Conservation (phyloP, 2,329 filamentous ascomycete species). For the Ciborinia camelliae region DNA sequence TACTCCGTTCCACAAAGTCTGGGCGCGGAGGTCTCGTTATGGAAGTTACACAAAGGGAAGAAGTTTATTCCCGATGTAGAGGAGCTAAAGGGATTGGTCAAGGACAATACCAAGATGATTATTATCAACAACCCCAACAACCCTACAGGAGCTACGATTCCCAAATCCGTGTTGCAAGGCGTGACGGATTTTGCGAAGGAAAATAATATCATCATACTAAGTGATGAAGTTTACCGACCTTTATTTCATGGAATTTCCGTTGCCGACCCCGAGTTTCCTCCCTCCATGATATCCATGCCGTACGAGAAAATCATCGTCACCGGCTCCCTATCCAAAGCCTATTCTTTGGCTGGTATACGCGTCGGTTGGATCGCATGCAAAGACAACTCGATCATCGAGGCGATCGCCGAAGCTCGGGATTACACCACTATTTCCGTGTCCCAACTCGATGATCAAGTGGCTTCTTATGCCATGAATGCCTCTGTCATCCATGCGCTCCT, state of each 20-base stretch:
- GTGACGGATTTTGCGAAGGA: slow-evolving; percentile 62
- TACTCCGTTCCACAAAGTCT: slow-evolving; percentile 71
- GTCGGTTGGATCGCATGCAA: slow-evolving; percentile 78
- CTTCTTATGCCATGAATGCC: slow-evolving; percentile 67
- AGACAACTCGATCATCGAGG: slow-evolving; percentile 57
- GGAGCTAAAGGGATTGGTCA: slow-evolving; percentile 63
- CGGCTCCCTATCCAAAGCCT: slow-evolving; percentile 82
- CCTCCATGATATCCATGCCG: slow-evolving; percentile 67
- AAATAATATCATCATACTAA: slow-evolving; percentile 63
- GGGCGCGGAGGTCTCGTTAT: slow-evolving; percentile 73
- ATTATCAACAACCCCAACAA: slow-evolving; percentile 78
- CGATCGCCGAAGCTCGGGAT: slow-evolving; percentile 63
- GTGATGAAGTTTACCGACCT: slow-evolving; percentile 81
- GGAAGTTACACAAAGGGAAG: slow-evolving; percentile 64
- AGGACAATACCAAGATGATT: slow-evolving; percentile 67
- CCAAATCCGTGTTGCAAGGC: slow-evolving; percentile 54
- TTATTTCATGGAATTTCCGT: slow-evolving; percentile 60
- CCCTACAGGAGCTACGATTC: slow-evolving; percentile 70
- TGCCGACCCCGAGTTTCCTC: slow-evolving; percentile 49
- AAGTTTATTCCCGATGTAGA: slow-evolving; percentile 65
- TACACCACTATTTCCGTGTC: slow-evolving; percentile 86
- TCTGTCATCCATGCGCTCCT: slow-evolving; percentile 62
- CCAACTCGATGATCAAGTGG: slow-evolving; percentile 76
- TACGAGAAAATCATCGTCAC: slow-evolving; percentile 71
- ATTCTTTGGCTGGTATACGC: slow-evolving; percentile 75